Conservation (phyloP, 495 filamentous ascomycete genomes). For the Annulohypoxylon maeteangense region DNA sequence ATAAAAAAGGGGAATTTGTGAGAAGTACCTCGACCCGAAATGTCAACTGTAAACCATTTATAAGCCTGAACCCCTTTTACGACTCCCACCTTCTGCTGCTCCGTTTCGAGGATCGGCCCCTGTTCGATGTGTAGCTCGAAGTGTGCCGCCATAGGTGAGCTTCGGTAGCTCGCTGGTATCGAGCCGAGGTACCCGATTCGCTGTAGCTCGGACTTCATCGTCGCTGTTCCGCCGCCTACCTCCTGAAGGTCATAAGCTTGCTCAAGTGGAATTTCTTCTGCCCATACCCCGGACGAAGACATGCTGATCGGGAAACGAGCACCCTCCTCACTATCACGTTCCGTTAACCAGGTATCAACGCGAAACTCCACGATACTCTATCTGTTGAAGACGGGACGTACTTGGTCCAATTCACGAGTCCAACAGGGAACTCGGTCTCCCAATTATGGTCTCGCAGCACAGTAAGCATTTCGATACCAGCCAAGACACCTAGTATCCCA, state of each 20-base stretch:
- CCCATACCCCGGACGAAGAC: constrained; percentile 81
- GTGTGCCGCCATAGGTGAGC: constrained; percentile 78
- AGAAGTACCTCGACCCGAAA: constrained; percentile 59
- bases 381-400: constrained; percentile 45
- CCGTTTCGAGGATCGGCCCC: constrained; percentile 73
- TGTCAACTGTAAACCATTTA: constrained; percentile 75
- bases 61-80: constrained; percentile 77
- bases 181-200: constrained; percentile 76
- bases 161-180: constrained; percentile 65
- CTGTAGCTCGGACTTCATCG: constrained; percentile 74
- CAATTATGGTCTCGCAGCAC: constrained; percentile 73
- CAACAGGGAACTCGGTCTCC: constrained; percentile 76
- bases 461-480: constrained; percentile 76
- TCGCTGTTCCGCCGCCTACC: constrained; percentile 62
- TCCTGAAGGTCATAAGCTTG: constrained; percentile 69
- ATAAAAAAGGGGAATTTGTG: not conserved
- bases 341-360: constrained; percentile 40
- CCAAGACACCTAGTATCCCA: constrained; percentile 78
- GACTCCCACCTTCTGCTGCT: constrained; percentile 71
- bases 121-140: constrained; percentile 90
- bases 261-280: constrained; percentile 70
- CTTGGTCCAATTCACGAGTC: constrained; percentile 86
- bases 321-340: constrained; percentile 71
- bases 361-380: not conserved
- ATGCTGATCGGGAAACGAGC: constrained; percentile 83